Evolutionary conservation across 331 rosid genomes (phyloP).

Genomic region (Pyracantha coccinea): DNA sequence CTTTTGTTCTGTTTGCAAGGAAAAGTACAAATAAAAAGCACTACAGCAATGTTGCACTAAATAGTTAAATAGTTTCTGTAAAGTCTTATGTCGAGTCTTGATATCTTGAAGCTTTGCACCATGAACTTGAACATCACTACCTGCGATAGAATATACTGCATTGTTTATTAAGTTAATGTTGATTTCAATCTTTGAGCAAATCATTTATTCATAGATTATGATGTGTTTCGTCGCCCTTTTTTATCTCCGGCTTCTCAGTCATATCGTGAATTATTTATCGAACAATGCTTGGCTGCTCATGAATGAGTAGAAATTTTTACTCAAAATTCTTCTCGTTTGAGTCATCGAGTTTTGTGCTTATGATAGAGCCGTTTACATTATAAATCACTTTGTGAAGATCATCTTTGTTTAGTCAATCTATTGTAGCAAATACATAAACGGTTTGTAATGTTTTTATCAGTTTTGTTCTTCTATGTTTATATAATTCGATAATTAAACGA

Average conservation of each 20-base stretch:
- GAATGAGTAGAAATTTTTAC: too few species aligned
- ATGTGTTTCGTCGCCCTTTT: not conserved
- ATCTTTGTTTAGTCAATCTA: too few species aligned
- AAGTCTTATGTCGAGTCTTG: not conserved
- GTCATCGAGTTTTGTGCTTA: too few species aligned
- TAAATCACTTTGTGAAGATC: too few species aligned
- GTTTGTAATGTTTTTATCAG: too few species aligned
- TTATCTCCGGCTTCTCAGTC: not conserved
- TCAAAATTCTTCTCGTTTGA: too few species aligned
- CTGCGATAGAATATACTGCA: not conserved
- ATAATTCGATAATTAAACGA: too few species aligned
- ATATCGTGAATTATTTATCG: not conserved
- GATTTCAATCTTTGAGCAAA: not conserved
- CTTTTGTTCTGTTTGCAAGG: not conserved
- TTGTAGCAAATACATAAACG: too few species aligned
- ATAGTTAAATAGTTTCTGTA: not conserved
- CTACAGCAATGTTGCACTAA: not conserved
- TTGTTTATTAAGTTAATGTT: not conserved
- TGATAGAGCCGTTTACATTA: too few species aligned
- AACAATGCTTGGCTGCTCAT: too few species aligned
- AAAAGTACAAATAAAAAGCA: not conserved
- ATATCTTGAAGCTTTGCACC: not conserved
- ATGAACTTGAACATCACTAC: not conserved
- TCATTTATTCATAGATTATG: not conserved
- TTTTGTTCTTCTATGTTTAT: too few species aligned